Evolutionary conservation across 1,284 basidiomycete species (phyloP), one percentile per base, ranked within the genome.

Genomic region (Uromyces viciae-fabae): DNA sequence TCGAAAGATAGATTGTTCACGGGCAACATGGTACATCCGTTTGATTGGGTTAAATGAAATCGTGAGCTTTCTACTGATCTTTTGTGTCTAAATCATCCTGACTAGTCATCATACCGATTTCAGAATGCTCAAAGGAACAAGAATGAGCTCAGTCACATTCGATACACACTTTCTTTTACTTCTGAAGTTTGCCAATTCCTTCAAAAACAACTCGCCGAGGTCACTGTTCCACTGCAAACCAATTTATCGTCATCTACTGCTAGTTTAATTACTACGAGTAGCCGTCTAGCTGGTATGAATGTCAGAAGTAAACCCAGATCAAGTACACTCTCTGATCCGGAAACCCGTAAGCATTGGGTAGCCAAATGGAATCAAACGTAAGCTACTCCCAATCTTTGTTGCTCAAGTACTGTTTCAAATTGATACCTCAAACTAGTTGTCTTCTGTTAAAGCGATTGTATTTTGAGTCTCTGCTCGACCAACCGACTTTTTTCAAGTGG

Each of bases 1-100:
- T 0, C 90, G 93, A 54, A 90, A 91, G 68, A 94, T 99, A 42
- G 91, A 93, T 0, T 90, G 95, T 58, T 89, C 91, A 0, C 89
- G 97, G 36, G 97, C 97, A 0, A 89, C 97, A 2, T 99, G 97
- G 97, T 95, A 97, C 85, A 90, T 98, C 40, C 90, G 95, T 17
- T 93, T 95, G 0, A 91, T 96, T 76, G 97, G 96, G n/a, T 93
- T 93, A 0, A 95, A 94, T 84, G 96, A 99, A 86, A 94, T 94
- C 56, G 92, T 94, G 40, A 75, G 74, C 40, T 84, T 82, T 89
- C 46, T 82, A n/a, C 49, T 46, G 71, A 71, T 43, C 56, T 49
- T 25, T 22, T 36, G n/a, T 38, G 2, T n/a, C n/a, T n/a, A n/a
- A n/a, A n/a, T n/a, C n/a, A 58, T 36, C 22, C 15, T 56, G 25